phyloP scores from a whole-genome alignment of 2,329 filamentous ascomycete species.

The Sarocladium oryzae region DNA sequence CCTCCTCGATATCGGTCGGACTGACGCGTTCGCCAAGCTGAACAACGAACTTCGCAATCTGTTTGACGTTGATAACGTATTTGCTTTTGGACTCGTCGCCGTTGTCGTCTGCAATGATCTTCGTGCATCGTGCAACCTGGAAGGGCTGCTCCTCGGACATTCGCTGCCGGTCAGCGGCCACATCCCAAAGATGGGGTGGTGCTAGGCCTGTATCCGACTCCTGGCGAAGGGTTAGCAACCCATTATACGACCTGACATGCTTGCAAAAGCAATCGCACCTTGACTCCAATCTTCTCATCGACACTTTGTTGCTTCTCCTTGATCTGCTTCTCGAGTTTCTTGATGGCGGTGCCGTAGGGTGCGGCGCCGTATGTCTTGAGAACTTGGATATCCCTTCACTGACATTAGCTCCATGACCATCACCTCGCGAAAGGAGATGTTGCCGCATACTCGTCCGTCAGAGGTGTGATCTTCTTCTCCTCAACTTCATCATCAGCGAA shows the following conservation, averaged over 20 bases:
- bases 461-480: constrained; percentile 98
- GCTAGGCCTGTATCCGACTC: constrained; percentile 98
- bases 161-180: constrained; percentile 93
- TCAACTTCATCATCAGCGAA: constrained; percentile 95
- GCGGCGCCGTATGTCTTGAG: constrained; percentile 98
- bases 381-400: constrained; percentile 87
- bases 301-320: constrained; percentile 98
- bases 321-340: constrained; percentile 98
- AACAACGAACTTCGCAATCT: constrained; percentile 99
- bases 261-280: constrained; percentile 38
- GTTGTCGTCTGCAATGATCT: constrained; percentile 97
- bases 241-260: neutral
- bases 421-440: constrained; percentile 2
- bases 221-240: constrained; percentile 34
- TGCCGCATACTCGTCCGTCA: constrained; percentile 81
- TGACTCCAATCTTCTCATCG: constrained; percentile 95
- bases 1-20: constrained; percentile 98
- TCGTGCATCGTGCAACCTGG: constrained; percentile 95
- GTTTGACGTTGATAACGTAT: constrained; percentile 99
- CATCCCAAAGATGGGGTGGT: constrained; percentile 97
- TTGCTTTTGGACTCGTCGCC: constrained; percentile 94
- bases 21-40: constrained; percentile 95
- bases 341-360: constrained; percentile 86
- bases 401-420: constrained; percentile 17
- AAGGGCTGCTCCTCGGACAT: constrained; percentile 98